These are phyloP conservation scores for Citrus hindsii DNA, from an alignment of 345 rosid genomes.

Conservation along the genomic window DNA sequence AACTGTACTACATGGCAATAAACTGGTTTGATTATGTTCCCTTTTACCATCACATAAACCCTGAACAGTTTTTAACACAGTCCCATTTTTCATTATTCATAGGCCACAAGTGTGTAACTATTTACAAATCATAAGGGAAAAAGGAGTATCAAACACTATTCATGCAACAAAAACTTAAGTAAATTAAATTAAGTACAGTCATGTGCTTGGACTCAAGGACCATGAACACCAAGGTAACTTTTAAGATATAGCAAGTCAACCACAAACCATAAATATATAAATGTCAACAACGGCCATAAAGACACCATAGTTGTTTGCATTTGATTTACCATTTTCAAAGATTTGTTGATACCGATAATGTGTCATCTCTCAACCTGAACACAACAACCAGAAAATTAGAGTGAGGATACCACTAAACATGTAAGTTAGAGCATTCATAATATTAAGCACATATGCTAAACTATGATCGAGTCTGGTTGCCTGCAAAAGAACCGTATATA, in stretches of 20 bases:
- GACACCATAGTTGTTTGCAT: neutral
- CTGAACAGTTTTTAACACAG: neutral
- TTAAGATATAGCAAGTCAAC: neutral
- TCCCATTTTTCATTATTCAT: neutral
- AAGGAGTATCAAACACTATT: neutral
- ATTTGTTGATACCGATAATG: neutral
- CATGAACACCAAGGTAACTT: neutral
- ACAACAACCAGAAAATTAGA: neutral
- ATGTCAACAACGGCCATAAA: neutral
- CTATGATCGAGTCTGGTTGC: neutral
- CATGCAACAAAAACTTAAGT: neutral
- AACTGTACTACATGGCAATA: neutral
- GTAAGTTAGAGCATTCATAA: neutral
- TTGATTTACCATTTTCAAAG: neutral
- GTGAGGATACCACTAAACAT: neutral
- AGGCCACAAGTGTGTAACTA: neutral
- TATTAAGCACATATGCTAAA: neutral
- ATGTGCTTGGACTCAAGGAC: neutral
- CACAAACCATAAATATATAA: neutral
- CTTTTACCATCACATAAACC: neutral
- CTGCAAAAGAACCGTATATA: neutral
- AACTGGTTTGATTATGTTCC: neutral
- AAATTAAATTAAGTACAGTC: neutral
- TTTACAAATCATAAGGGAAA: neutral
- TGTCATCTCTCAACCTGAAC: neutral